phyloP scores from a whole-genome alignment of 1,284 basidiomycete species.

The Anthracocystis panici-leucophaei region DNA sequence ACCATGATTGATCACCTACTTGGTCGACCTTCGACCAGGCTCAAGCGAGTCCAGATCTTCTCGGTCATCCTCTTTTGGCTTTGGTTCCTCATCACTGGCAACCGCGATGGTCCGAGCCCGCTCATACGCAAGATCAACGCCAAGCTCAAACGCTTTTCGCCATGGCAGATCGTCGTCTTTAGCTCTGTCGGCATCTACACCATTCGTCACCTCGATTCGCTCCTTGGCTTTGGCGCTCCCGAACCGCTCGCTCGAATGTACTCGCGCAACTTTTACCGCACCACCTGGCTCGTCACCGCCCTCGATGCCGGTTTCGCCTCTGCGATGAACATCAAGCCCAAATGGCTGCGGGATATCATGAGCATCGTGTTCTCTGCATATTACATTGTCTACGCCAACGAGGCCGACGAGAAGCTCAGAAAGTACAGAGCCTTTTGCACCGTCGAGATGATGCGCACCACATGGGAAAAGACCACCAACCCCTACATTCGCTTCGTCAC shows the following conservation, averaged over 20 bases:
- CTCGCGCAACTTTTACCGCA: slow-evolving; percentile 90
- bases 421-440: slow-evolving; percentile 91
- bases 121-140: slow-evolving; percentile 40
- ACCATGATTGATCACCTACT: slow-evolving; percentile 65
- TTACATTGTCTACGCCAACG: slow-evolving; percentile 92
- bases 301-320: slow-evolving; percentile 98
- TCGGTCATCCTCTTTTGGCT: slow-evolving; percentile 60
- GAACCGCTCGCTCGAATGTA: slow-evolving; percentile 87
- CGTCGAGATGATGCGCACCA: slow-evolving; percentile 91
- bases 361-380: slow-evolving; percentile 80
- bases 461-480: slow-evolving; percentile 96
- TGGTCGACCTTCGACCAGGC: slow-evolving; percentile 61
- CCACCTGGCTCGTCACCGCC: slow-evolving; percentile 89
- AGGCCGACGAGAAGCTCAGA: slow-evolving; percentile 87
- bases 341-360: slow-evolving; percentile 85
- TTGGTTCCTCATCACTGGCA: slow-evolving; percentile 44
- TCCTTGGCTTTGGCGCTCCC: slow-evolving; percentile 87
- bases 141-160: slow-evolving; percentile 77
- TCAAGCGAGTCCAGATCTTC: slow-evolving; percentile 60
- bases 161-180: slow-evolving; percentile 91
- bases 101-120: slow-evolving; percentile 51
- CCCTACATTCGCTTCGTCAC: slow-evolving; percentile 84
- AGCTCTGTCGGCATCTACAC: slow-evolving; percentile 88
- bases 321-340: slow-evolving; percentile 90
- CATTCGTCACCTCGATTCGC: slow-evolving; percentile 84